Conservation (phyloP, 306 rosid species). For the Lagenaria siceraria region DNA sequence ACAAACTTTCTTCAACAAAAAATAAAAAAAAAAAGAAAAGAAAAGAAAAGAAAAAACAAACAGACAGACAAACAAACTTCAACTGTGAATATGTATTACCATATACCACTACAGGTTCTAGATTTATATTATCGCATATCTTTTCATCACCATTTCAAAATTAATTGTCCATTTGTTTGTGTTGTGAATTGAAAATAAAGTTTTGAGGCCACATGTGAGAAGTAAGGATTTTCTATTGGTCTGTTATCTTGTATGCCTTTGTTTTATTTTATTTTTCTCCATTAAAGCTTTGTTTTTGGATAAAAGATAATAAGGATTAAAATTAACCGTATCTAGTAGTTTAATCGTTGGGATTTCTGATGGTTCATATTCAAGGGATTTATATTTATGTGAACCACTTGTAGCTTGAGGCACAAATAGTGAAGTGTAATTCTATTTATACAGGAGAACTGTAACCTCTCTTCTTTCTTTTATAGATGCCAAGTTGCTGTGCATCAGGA, state of each 20-base stretch:
- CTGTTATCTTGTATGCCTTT: not conserved
- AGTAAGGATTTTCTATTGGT: not conserved
- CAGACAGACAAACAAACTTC: not conserved
- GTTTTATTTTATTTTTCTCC: not conserved
- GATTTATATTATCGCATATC: not conserved
- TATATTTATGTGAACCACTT: not conserved
- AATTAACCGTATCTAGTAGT: not conserved
- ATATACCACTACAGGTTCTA: not conserved
- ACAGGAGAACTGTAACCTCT: not conserved
- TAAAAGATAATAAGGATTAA: not conserved
- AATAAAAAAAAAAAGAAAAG: too few species aligned
- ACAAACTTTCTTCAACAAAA: too few species aligned
- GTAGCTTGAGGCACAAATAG: not conserved
- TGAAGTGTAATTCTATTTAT: not conserved
- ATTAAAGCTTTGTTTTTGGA: not conserved
- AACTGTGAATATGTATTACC: not conserved
- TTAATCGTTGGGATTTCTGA: not conserved
- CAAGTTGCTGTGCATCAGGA: constrained; percentile 99
- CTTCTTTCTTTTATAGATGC: constrained; percentile 40
- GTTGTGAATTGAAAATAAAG: not conserved
- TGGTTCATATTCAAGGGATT: not conserved
- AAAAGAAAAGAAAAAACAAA: too few species aligned
- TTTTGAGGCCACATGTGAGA: not conserved
- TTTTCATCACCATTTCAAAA: constrained; percentile 5
- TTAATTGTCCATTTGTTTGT: not conserved